Percentiles rank a stretch among this genome's conserved stretches.
phyloP scores from a whole-genome alignment of 176 grass and related monocot genomes.

The Stipa capillata region DNA sequence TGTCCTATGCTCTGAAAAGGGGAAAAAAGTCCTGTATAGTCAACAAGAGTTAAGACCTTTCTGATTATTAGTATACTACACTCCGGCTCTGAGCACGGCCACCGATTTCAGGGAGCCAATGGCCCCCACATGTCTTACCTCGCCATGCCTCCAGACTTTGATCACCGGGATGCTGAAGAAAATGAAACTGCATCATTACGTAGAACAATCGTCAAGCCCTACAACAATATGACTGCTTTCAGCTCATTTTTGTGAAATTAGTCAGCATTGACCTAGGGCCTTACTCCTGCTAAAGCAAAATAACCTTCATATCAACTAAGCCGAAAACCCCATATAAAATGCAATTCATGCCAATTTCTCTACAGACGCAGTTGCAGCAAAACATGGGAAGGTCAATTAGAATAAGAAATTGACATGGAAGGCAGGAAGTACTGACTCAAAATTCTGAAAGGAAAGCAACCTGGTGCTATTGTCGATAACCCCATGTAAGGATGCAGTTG shows the following conservation, averaged over 20 bases:
- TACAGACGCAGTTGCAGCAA: not conserved
- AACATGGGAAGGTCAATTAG: not conserved
- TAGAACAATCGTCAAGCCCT: not conserved
- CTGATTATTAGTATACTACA: not conserved
- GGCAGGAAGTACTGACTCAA: not conserved
- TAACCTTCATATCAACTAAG: not conserved
- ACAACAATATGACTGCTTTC: not conserved
- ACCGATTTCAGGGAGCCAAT: not conserved
- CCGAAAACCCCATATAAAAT: not conserved
- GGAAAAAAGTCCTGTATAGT: not conserved
- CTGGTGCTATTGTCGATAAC: not conserved
- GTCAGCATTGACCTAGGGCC: not conserved
- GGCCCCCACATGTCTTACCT: not conserved
- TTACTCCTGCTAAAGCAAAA: not conserved
- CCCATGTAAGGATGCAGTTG: not conserved
- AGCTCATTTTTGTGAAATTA: not conserved
- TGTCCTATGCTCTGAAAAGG: not conserved
- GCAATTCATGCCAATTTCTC: not conserved
- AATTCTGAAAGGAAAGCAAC: not conserved
- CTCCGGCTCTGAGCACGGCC: not conserved
- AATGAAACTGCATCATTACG: not conserved
- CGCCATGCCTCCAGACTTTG: not conserved
- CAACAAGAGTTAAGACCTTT: not conserved
- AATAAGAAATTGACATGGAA: not conserved
- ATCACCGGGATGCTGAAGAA: constrained; percentile 17